phyloP scores from a whole-genome alignment of 495 filamentous ascomycete genomes.

The Aspergillus olivimuriae region DNA sequence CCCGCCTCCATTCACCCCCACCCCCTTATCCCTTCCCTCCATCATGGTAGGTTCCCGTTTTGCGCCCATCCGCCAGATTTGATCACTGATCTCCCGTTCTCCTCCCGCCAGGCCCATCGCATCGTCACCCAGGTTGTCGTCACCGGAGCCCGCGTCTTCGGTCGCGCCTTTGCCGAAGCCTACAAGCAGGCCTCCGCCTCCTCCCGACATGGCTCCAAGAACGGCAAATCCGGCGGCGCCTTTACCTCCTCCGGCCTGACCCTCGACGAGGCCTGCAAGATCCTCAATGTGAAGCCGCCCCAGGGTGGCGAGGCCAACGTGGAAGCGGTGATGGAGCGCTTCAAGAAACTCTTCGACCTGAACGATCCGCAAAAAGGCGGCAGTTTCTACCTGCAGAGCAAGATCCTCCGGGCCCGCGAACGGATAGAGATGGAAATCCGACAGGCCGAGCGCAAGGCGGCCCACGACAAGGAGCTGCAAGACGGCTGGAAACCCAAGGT shows the following conservation, averaged over 20 bases:
- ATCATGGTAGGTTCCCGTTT: slow-evolving; percentile 14
- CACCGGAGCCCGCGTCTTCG: slow-evolving; percentile 82
- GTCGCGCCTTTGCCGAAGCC: slow-evolving; percentile 85
- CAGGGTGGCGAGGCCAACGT: slow-evolving; percentile 67
- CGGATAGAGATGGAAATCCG: slow-evolving; percentile 77
- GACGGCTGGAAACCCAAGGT: slow-evolving; percentile 93
- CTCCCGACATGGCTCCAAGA: slow-evolving; percentile 54
- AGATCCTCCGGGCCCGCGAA: slow-evolving; percentile 84
- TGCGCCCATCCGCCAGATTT: too few relatives aligned
- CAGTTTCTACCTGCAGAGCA: slow-evolving; percentile 97
- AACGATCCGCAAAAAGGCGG: slow-evolving; percentile 95
- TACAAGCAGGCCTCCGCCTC: slow-evolving; percentile 87
- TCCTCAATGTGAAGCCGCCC: slow-evolving; percentile 91
- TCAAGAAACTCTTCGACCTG: slow-evolving; percentile 89
- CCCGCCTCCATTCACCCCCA: not conserved
- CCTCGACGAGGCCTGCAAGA: slow-evolving; percentile 94
- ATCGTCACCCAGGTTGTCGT: slow-evolving; percentile 90
- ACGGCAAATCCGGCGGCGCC: slow-evolving; percentile 37
- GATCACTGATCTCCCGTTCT: slow-evolving; percentile 2
- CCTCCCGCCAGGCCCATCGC: slow-evolving; percentile 69
- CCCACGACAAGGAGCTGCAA: slow-evolving; percentile 60
- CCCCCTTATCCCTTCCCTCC: not conserved
- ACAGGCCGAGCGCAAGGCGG: slow-evolving; percentile 40
- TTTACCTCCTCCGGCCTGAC: slow-evolving; percentile 66
- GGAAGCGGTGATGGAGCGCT: slow-evolving; percentile 73